Conservation (phyloP, 2,329 filamentous ascomycete genomes). For the Drechslerella stenobrocha region DNA sequence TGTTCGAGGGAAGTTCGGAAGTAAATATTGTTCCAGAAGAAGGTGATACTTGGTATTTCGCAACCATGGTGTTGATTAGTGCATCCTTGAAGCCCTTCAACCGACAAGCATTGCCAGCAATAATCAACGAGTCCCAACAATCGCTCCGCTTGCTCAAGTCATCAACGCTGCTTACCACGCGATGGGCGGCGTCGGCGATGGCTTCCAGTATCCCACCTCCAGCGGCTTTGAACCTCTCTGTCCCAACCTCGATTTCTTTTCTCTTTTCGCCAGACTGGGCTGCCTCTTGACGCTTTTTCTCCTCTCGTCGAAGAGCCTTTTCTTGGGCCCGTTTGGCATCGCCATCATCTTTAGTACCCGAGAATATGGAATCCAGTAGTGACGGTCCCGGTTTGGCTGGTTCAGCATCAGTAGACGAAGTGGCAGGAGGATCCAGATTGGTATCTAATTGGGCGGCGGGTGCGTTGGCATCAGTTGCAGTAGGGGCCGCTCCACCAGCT, state of each 20-base stretch:
- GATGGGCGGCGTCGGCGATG: slow-evolving; percentile 81
- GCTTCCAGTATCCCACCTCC: slow-evolving; percentile 75
- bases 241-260: slow-evolving; percentile 73
- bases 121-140: slow-evolving; percentile 88
- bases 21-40: slow-evolving; percentile 95
- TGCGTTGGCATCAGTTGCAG: slow-evolving; percentile 50
- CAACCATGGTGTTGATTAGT: slow-evolving; percentile 74
- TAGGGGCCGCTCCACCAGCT: slow-evolving; percentile 53
- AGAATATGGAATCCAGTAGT: slow-evolving; percentile 40
- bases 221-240: slow-evolving; percentile 72
- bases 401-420: slow-evolving; percentile 42
- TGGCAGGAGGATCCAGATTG: slow-evolving; percentile 52
- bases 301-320: slow-evolving; percentile 56
- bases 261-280: slow-evolving; percentile 59
- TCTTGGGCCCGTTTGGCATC: slow-evolving; percentile 51
- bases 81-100: slow-evolving; percentile 83
- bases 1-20: slow-evolving; percentile 89
- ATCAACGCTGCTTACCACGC: slow-evolving; percentile 77
- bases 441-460: slow-evolving; percentile 42
- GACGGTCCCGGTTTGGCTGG: slow-evolving; percentile 15
- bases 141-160: slow-evolving; percentile 81
- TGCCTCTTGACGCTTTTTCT: slow-evolving; percentile 56
- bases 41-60: slow-evolving; percentile 86
- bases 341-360: slow-evolving; percentile 39
- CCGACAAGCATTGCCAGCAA: slow-evolving; percentile 82